Evolutionary conservation across 2,329 filamentous ascomycete species (phyloP).

Genomic region (Amauroascus verrucosus): DNA sequence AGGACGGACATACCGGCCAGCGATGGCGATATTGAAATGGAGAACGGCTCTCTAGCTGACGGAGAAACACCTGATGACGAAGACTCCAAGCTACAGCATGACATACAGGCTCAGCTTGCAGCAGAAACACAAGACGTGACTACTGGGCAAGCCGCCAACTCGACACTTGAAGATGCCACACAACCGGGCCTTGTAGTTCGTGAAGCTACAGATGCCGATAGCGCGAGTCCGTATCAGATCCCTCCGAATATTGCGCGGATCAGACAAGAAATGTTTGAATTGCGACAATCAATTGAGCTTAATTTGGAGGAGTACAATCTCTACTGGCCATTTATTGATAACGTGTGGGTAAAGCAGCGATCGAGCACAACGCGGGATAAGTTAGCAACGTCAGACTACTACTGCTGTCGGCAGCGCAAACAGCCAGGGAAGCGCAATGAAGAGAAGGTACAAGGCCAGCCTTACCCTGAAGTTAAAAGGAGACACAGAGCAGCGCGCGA

Average conservation of each 20-base stretch:
- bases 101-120: slow-evolving; percentile 17
- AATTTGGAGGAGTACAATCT: slow-evolving; percentile 38
- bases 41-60: slow-evolving; percentile 2
- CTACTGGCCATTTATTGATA: slow-evolving; percentile 42
- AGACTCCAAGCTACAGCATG: slow-evolving; percentile 16
- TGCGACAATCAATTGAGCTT: slow-evolving; percentile 39
- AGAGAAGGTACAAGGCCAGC: slow-evolving; percentile 13
- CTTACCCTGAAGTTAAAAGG: slow-evolving; percentile 38
- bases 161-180: background rate
- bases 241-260: slow-evolving; percentile 37
- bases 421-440: slow-evolving; percentile 25
- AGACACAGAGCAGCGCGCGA: slow-evolving; percentile 38
- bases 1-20: background rate
- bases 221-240: slow-evolving; percentile 24
- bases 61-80: slow-evolving; percentile 12
- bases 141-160: background rate
- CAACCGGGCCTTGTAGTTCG: background rate
- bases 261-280: slow-evolving; percentile 36
- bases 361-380: slow-evolving; percentile 35
- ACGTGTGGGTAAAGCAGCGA: slow-evolving; percentile 42
- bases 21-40: slow-evolving; percentile 12
- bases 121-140: slow-evolving; percentile 9
- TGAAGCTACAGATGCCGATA: background rate
- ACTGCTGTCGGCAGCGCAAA: slow-evolving; percentile 38
- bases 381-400: slow-evolving; percentile 37